Evolutionary conservation across 805 yeast genomes (phyloP), one percentile per base, ranked within the genome.

Genomic region (Candida saitoana): DNA sequence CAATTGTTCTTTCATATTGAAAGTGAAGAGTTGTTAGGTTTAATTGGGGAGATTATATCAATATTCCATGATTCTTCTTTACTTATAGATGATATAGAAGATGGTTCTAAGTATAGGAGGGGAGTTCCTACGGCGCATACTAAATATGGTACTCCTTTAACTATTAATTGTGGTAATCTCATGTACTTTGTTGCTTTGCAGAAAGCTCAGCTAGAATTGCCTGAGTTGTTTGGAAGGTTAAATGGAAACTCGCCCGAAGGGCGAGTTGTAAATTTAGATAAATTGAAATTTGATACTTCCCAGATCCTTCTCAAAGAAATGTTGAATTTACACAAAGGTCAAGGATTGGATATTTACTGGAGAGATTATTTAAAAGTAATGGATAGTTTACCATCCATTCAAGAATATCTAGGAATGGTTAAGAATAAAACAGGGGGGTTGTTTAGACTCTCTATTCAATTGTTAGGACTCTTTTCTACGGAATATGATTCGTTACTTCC

Each of bases 281-380:
- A 37, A 22, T 49, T 45, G 35, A 52, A 52, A 52, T 51, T 49
- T 38, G 68, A 60, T 12, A 62, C 67, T 3, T 49, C 59, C 52
- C 56, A 57, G 16, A 71, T 81, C 1, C 73, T 81, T 45, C 69
- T 78, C 45, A 85, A 85, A 39, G 96, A 90, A 52, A 70, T 90
- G 79, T 59, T 86, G 40, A 82, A 84, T 53, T 63, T 90, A 43
- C 97, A 90, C 57, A 72, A 84, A 36, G 98, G 98, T 4, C 98
- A 90, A 66, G 95, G 96, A 0, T 62, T 84, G 45, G 98, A 90
- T 52, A 72, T 90, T 16, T 84, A 81, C 59, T 90, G 97, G 96
- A 70, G 97, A 47, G 96, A 88, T 43, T 46, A 50, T 41, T 47
- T 60, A 20, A 35, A 34, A 3, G 40, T 54, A 19, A 35, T 38